A percentile compares a stretch with the other conserved stretches of the same genome.
Conservation (phyloP, 208 protist genomes). For the Herpetomonas muscarum region DNA sequence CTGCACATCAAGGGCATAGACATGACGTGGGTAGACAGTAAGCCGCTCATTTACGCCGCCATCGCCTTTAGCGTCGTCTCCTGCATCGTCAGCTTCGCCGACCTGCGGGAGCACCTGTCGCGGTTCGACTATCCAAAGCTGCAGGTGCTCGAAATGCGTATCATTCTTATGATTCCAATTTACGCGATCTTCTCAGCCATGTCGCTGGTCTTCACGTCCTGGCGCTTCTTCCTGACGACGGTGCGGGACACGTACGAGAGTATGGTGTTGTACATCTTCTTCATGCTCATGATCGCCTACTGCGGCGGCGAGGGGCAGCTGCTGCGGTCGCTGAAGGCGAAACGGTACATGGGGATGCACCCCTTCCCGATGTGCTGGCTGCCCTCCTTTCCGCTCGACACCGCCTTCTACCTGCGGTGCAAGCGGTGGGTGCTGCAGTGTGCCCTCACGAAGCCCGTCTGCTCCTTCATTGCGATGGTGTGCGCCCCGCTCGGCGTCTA, state of each 20-base stretch:
- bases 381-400: slow-evolving; percentile 59
- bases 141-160: slow-evolving; percentile 80
- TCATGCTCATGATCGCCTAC: slow-evolving; percentile 88
- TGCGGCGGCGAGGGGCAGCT: slow-evolving; percentile 81
- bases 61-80: slow-evolving; percentile 40
- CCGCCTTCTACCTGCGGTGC: slow-evolving; percentile 73
- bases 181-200: slow-evolving; percentile 74
- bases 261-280: slow-evolving; percentile 91
- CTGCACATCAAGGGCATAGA: slow-evolving; percentile 31
- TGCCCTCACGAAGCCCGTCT: slow-evolving; percentile 78
- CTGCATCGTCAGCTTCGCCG: slow-evolving; percentile 58
- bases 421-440: slow-evolving; percentile 90
- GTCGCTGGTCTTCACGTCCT: slow-evolving; percentile 41
- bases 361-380: slow-evolving; percentile 69
- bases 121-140: slow-evolving; percentile 75
- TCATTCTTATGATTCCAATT: slow-evolving; percentile 86
- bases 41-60: slow-evolving; percentile 40
- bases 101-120: slow-evolving; percentile 65
- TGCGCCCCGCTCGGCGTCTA: slow-evolving; percentile 58
- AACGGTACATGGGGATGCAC: slow-evolving; percentile 72
- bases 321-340: slow-evolving; percentile 68
- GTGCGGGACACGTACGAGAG: slow-evolving; percentile 86
- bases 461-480: slow-evolving; percentile 68
- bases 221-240: slow-evolving; percentile 78
- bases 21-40: slow-evolving; percentile 47